phyloP scores from a whole-genome alignment of 805 yeast genomes.

The Saturnispora hagleri region DNA sequence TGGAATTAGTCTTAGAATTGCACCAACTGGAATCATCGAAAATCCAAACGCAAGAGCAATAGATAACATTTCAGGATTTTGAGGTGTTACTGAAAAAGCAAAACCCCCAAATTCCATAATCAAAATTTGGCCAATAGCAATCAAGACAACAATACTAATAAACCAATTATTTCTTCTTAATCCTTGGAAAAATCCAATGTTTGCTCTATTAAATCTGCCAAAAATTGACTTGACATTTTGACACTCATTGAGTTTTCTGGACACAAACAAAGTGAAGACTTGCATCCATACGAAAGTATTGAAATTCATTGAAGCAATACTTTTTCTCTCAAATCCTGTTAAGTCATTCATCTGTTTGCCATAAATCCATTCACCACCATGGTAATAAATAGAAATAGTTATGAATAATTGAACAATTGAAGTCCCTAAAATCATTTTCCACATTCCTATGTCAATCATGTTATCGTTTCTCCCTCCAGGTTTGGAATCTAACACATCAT shows the following conservation, averaged over 20 bases:
- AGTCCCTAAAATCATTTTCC: conserved; percentile 97
- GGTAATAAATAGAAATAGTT: conserved; percentile 76
- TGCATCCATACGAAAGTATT: conserved; percentile 98
- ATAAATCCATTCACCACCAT: conserved; percentile 55
- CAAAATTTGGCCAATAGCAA: conserved; percentile 75
- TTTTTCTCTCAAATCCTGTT: conserved; percentile 39
- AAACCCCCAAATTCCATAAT: conserved; percentile 98
- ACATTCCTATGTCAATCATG: conserved; percentile 83
- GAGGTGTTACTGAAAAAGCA: conserved; percentile 76
- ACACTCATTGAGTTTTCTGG: conserved; percentile 85
- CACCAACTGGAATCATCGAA: conserved; percentile 73
- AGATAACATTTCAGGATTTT: conserved; percentile 84
- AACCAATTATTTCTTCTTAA: conserved; percentile 79
- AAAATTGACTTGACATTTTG: conserved; percentile 42
- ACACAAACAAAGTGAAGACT: conserved; percentile 84
- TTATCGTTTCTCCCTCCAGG: conserved; percentile 80
- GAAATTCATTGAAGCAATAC: conserved; percentile 79
- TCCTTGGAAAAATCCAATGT: conserved; percentile 77
- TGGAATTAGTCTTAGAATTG: conserved; percentile 69
- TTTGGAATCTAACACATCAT: conserved; percentile 61
- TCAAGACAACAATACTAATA: conserved; percentile 57
- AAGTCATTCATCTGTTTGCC: conserved; percentile 17
- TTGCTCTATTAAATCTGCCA: conserved; percentile 51
- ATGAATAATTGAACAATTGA: conserved; percentile 66
- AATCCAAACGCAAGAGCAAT: conserved; percentile 77